These are phyloP conservation scores for Elsinoe perseae DNA, from an alignment of 2,329 filamentous ascomycete genomes.

Conservation along the genomic window DNA sequence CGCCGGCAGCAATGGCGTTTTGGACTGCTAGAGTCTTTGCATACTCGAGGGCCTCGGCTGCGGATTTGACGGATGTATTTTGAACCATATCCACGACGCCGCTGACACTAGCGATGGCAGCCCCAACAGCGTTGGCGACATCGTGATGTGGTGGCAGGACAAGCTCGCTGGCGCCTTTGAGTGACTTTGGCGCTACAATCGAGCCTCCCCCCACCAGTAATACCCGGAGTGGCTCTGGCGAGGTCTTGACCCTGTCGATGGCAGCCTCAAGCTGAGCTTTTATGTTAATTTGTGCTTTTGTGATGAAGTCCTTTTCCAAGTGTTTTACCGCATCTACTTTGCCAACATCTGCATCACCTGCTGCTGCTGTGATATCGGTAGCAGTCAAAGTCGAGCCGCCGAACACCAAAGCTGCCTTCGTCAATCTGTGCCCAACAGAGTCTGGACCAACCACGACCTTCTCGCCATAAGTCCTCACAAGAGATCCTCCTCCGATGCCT, in stretches of 20 bases:
- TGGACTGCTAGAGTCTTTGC: slow-evolving; percentile 33
- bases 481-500: slow-evolving; percentile 50
- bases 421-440: slow-evolving; percentile 48
- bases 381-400: slow-evolving; percentile 48
- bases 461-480: slow-evolving; percentile 30
- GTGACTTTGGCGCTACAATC: slow-evolving; percentile 42
- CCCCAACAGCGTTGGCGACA: slow-evolving; percentile 54
- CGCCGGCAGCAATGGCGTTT: slow-evolving; percentile 30
- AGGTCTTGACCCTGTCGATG: slow-evolving; percentile 52
- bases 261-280: slow-evolving; percentile 44
- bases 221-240: slow-evolving; percentile 44
- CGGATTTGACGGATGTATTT: slow-evolving; percentile 34
- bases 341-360: slow-evolving; percentile 24
- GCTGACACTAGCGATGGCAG: slow-evolving; percentile 50
- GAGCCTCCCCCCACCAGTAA: slow-evolving; percentile 53
- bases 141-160: slow-evolving; percentile 47
- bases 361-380: slow-evolving; percentile 44
- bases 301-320: slow-evolving; percentile 20
- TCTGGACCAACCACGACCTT: slow-evolving; percentile 47
- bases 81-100: slow-evolving; percentile 49
- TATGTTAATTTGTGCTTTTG: slow-evolving; percentile 32
- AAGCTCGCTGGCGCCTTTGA: slow-evolving; percentile 45
- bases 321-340: slow-evolving; percentile 21
- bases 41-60: slow-evolving; percentile 34
- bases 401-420: slow-evolving; percentile 44